phyloP scores from a whole-genome alignment of 2,329 filamentous ascomycete genomes.

The Claviceps sp. region DNA sequence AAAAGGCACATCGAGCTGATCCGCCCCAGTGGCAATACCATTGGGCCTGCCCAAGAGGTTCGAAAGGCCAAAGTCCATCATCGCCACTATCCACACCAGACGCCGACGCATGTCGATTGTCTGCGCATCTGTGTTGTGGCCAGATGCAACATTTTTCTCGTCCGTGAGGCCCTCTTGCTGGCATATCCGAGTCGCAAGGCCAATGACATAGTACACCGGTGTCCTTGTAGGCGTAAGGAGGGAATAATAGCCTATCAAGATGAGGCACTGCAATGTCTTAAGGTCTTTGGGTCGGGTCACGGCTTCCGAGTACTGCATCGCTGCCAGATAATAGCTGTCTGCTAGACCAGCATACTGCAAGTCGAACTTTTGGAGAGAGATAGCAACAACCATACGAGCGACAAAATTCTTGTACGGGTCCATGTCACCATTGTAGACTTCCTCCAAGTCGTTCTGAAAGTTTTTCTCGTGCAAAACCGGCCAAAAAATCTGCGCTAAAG shows the following conservation, averaged over 20 bases:
- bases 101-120: constrained; percentile 83
- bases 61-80: constrained; percentile 79
- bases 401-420: constrained; percentile 82
- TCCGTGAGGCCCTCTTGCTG: constrained; percentile 81
- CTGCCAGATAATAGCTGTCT: constrained; percentile 87
- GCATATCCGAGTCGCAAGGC: constrained; percentile 73
- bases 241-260: constrained; percentile 81
- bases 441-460: constrained; percentile 62
- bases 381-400: constrained; percentile 81
- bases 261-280: constrained; percentile 78
- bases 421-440: constrained; percentile 61
- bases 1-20: constrained; percentile 74
- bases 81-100: constrained; percentile 74
- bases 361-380: constrained; percentile 86
- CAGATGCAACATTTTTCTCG: constrained; percentile 69
- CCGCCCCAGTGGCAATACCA: constrained; percentile 67
- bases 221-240: constrained; percentile 83
- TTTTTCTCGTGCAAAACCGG: constrained; percentile 76
- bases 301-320: constrained; percentile 70
- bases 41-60: constrained; percentile 80
- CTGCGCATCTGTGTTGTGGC: constrained; percentile 51
- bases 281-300: constrained; percentile 81
- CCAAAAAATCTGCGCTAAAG: constrained; percentile 69
- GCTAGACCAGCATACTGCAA: constrained; percentile 83
- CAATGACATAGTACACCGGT: constrained; percentile 85